phyloP scores from a whole-genome alignment of 352 stramenopile genomes.

The Pythium brachiatum region DNA sequence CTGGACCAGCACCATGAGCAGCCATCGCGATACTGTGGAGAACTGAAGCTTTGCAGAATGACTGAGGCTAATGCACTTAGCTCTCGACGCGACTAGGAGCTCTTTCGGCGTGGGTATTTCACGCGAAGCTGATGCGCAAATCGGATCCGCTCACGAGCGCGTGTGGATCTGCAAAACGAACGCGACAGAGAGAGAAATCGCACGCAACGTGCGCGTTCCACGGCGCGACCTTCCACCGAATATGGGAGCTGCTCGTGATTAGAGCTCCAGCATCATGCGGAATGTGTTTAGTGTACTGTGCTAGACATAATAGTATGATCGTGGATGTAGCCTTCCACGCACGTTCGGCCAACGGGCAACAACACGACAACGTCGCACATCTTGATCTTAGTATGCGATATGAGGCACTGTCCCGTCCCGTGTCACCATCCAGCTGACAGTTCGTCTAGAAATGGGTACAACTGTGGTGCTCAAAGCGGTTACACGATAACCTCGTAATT shows the following conservation, averaged over 20 bases:
- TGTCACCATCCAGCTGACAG: constrained; percentile 7
- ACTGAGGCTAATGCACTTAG: not conserved
- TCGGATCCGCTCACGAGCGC: not conserved
- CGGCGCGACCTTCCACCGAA: constrained; percentile 12
- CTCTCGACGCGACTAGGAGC: not conserved
- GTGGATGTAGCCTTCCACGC: constrained; percentile 10
- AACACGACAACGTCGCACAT: constrained; percentile 9
- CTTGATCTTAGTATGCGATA: constrained; percentile 25
- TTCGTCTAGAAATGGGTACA: not conserved
- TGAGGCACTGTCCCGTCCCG: constrained; percentile 6
- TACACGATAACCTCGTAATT: not conserved
- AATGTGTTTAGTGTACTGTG: constrained; percentile 7
- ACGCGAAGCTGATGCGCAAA: not conserved
- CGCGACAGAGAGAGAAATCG: not conserved
- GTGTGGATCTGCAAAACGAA: not conserved
- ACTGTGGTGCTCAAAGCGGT: not conserved
- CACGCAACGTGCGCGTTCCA: not conserved
- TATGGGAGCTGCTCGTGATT: not conserved
- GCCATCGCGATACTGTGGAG: not conserved
- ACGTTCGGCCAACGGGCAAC: constrained; percentile 18
- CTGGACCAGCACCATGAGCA: constrained; percentile 1
- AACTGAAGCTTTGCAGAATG: not conserved
- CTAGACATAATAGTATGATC: constrained; percentile 21
- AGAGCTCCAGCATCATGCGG: not conserved
- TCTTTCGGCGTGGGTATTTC: not conserved